A percentile compares a stretch with the other conserved stretches of the same genome.
Conservation (phyloP, 1,139 yeast species). For the Candida smagusa region DNA sequence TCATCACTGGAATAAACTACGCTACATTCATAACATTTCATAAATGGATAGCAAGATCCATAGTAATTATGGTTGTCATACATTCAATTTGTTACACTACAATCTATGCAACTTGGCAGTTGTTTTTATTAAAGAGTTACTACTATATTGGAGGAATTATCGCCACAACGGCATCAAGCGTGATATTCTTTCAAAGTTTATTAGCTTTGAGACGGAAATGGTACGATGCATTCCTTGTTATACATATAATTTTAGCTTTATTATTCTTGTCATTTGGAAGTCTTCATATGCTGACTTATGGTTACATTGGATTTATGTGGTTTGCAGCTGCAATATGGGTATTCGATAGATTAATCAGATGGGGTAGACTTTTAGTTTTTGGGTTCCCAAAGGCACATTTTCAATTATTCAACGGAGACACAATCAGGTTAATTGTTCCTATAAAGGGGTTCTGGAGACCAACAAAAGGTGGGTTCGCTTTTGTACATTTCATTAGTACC, state of each 20-base stretch:
- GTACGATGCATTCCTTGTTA: constrained; percentile 17
- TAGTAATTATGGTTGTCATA: constrained; percentile 22
- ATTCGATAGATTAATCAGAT: constrained; percentile 15
- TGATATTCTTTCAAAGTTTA: constrained; percentile 20
- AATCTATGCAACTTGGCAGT: constrained; percentile 1
- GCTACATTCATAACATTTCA: constrained; percentile 33
- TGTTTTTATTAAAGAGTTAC: constrained; percentile 11
- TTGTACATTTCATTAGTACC: constrained; percentile 20
- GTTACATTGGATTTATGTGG: constrained; percentile 15
- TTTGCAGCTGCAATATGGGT: constrained; percentile 19
- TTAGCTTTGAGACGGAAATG: constrained; percentile 13
- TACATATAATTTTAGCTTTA: constrained; percentile 17
- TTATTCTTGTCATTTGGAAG: constrained; percentile 16
- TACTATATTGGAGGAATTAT: constrained; percentile 29
- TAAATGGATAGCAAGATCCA: constrained; percentile 34
- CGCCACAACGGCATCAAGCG: constrained; percentile 27
- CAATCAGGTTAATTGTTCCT: constrained; percentile 15
- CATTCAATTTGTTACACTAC: constrained; percentile 39
- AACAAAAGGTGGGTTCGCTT: constrained; percentile 21
- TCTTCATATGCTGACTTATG: constrained; percentile 15
- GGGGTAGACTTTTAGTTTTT: constrained; percentile 12
- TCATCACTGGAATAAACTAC: constrained; percentile 36
- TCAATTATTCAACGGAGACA: constrained; percentile 14
- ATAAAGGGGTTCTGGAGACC: constrained; percentile 18
- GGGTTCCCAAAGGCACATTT: constrained; percentile 17